phyloP scores from a whole-genome alignment of 306 rosid species.

The Canavalia ensiformis region DNA sequence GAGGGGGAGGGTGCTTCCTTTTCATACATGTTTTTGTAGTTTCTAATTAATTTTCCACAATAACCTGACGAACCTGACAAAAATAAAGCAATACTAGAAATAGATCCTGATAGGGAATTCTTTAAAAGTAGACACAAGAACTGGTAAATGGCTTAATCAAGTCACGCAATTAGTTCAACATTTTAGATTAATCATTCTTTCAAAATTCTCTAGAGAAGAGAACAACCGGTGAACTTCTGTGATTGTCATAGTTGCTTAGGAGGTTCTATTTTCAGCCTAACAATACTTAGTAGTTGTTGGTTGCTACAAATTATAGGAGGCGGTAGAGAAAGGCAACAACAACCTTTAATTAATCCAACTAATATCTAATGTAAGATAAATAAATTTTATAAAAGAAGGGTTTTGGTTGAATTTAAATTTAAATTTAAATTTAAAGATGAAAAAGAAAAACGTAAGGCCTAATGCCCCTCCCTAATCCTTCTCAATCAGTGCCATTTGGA shows the following conservation, averaged over 20 bases:
- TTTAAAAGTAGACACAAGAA: slow-evolving; percentile 28
- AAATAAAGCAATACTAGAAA: slow-evolving; percentile 33
- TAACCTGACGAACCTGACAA: neutral
- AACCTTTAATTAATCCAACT: slow-evolving; percentile 11
- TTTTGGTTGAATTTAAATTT: slow-evolving; percentile 29
- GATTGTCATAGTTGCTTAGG: slow-evolving; percentile 26
- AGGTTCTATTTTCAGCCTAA: slow-evolving; percentile 34
- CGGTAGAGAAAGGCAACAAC: neutral
- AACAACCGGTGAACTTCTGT: slow-evolving; percentile 25
- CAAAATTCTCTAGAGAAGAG: slow-evolving; percentile 25
- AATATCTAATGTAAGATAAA: neutral
- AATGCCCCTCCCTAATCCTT: slow-evolving; percentile 36
- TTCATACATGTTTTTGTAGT: slow-evolving; percentile 42
- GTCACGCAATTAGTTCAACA: slow-evolving; percentile 35
- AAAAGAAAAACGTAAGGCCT: slow-evolving; percentile 34
- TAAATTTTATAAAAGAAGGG: neutral
- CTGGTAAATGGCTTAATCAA: slow-evolving; percentile 44
- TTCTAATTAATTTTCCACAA: slow-evolving; percentile 30
- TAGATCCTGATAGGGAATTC: slow-evolving; percentile 23
- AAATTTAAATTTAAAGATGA: neutral
- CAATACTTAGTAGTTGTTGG: slow-evolving; percentile 30
- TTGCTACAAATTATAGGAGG: slow-evolving; percentile 34
- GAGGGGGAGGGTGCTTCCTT: slow-evolving; percentile 30
- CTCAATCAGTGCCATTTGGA: slow-evolving; percentile 57
- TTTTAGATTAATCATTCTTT: slow-evolving; percentile 23